Evolutionary conservation across 495 filamentous ascomycete genomes (phyloP), one percentile per base, ranked within the genome.

Genomic region (Platismatia glauca): DNA sequence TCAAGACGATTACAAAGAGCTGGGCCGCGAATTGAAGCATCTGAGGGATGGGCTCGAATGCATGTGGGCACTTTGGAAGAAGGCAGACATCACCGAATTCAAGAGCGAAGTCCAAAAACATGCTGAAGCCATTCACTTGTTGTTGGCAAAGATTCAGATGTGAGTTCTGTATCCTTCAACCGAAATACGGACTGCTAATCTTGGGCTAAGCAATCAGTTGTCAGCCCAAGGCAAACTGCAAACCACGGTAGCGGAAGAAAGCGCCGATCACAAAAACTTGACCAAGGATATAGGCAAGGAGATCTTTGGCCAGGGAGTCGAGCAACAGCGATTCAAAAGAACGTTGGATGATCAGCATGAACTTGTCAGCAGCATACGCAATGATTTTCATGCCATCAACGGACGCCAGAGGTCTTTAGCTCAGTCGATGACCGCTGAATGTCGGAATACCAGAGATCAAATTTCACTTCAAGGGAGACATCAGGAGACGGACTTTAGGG

Each of bases 51-150:
- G 18, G 12, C 33, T 57, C 34, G 18, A 38, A 4, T 7, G 55
- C 15, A 38, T 57, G 34, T 57, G 55, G 55, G 55, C 33, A 11
- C 18, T 57, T 11, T 57, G 20, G 55, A 38, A 57, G 33, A 57
- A 57, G 7, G n/a, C 27, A 24, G 20, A 57, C 15, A 20, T 57
- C 1, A n/a, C 35, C 55, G 27, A 27, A 27, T 57, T 39, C 31
- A n/a, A 27, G 4, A 18, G 8, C 11, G 5, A n/a, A 41, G 2
- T 39, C n/a, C 35, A 38, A 15, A 34, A 57, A 22, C 35, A 57
- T 56, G 8, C 6, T 4, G 18, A 56, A 3, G 55, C 55, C 18
- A 7, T 57, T 22, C 55, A 57, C 1, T 39, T 57, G 35, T 24
- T 57, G 35, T 24, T 57, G 35, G 55, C 55, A 1, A 9, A 15